Percentiles rank a stretch among this genome's conserved stretches.
phyloP scores from a whole-genome alignment of 2,329 filamentous ascomycete genomes.

The Fusarium heterosporum region DNA sequence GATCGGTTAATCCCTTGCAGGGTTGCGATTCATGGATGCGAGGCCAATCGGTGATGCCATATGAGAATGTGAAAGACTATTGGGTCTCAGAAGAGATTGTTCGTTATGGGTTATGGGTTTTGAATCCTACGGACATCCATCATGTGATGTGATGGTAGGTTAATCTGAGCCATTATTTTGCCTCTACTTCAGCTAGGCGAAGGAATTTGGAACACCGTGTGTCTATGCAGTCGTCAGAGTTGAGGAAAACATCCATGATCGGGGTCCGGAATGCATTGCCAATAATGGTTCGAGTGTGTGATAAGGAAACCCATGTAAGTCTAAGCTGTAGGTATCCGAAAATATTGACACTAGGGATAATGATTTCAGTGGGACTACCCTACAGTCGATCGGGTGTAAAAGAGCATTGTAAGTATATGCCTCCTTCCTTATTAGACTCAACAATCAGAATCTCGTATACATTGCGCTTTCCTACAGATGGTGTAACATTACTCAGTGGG shows the following conservation, averaged over 20 bases:
- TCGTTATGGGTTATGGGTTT: constrained; percentile 23
- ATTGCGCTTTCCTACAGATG: constrained; percentile 6
- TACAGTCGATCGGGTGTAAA: constrained; percentile 2
- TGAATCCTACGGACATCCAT: constrained; percentile 10
- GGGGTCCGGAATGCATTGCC: not conserved
- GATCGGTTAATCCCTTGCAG: constrained; percentile 42
- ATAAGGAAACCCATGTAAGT: constrained; percentile 2
- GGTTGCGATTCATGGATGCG: constrained; percentile 46
- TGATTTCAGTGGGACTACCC: constrained; percentile 17
- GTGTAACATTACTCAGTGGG: constrained; percentile 14
- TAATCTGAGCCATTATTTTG: constrained; percentile 8
- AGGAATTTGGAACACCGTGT: constrained; percentile 2
- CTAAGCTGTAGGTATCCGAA: constrained; percentile 10
- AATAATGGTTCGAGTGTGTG: constrained; percentile 9
- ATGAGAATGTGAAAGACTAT: constrained; percentile 37
- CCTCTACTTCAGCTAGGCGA: constrained; percentile 8
- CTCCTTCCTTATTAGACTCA: not conserved
- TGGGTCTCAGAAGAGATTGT: constrained; percentile 46
- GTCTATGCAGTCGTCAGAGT: not conserved
- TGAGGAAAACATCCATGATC: not conserved
- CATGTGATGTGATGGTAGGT: not conserved
- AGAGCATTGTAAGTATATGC: not conserved
- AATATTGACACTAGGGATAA: not conserved
- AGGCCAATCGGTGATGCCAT: constrained; percentile 45
- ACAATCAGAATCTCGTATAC: not conserved